Conservation (phyloP, 306 rosid genomes). For the Citrullus mucosospermus region DNA sequence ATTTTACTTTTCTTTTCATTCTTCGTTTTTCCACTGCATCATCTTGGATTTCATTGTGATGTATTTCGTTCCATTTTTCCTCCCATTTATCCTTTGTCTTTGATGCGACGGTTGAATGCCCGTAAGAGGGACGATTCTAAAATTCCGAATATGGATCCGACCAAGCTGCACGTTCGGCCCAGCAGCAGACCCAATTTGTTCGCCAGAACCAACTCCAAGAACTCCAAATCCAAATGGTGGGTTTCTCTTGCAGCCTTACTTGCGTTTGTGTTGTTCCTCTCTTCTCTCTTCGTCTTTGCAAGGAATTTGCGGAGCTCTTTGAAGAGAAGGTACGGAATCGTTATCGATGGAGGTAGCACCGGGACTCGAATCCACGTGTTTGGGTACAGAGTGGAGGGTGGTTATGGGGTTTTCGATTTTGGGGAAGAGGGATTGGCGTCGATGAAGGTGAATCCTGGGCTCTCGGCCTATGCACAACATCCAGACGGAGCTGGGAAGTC, state of each 20-base stretch:
- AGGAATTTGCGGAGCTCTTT: neutral
- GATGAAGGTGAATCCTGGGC: constrained; percentile 67
- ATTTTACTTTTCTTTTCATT: neutral
- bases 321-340: constrained; percentile 35
- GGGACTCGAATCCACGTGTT: constrained; percentile 80
- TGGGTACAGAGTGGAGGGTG: constrained; percentile 17
- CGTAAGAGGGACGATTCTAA: constrained; percentile 31
- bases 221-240: constrained; percentile 13
- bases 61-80: neutral
- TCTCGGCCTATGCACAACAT: constrained; percentile 49
- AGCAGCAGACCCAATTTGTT: constrained; percentile 47
- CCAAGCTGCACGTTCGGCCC: constrained; percentile 50
- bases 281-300: constrained; percentile 12
- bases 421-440: constrained; percentile 39
- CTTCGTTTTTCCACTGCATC: neutral
- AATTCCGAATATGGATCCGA: constrained; percentile 47
- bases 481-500: constrained; percentile 52
- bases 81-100: constrained; percentile 3
- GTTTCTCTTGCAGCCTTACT: constrained; percentile 15
- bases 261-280: constrained; percentile 22
- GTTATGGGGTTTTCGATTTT: constrained; percentile 30
- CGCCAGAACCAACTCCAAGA: constrained; percentile 31
- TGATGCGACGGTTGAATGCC: constrained; percentile 80
- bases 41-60: neutral
- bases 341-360: constrained; percentile 86